Conservation (phyloP, 1,284 basidiomycete species). For the Cryptococcus amylolentus region DNA sequence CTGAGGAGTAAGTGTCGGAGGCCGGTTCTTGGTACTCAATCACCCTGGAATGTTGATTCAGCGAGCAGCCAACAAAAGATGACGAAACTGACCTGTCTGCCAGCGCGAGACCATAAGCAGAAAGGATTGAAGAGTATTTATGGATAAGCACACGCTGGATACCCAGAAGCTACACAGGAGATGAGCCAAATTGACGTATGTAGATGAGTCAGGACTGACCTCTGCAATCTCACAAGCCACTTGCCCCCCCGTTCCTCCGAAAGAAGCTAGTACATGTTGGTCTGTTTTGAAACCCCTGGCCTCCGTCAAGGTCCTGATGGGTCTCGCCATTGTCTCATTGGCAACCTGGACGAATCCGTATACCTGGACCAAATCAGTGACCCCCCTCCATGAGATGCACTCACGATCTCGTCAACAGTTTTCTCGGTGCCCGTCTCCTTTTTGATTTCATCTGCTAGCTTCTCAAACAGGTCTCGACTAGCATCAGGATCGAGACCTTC, state of each 20-base stretch:
- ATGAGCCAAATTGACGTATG: not conserved
- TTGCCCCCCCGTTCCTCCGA: slow-evolving; percentile 88
- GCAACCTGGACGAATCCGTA: slow-evolving; percentile 78
- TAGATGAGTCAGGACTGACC: slow-evolving; percentile 11
- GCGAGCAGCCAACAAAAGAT: not conserved
- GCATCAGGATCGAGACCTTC: slow-evolving; percentile 73
- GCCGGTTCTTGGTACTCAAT: slow-evolving; percentile 83
- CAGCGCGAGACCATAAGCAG: slow-evolving; percentile 82
- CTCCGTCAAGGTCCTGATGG: slow-evolving; percentile 87
- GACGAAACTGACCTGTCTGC: slow-evolving; percentile 65
- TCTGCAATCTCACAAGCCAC: slow-evolving; percentile 83
- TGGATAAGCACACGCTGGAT: slow-evolving; percentile 83
- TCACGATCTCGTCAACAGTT: slow-evolving; percentile 77
- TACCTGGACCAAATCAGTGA: slow-evolving; percentile 6
- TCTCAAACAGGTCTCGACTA: slow-evolving; percentile 62
- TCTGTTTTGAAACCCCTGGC: slow-evolving; percentile 79
- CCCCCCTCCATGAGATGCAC: slow-evolving; percentile 24
- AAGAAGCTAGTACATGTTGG: slow-evolving; percentile 80
- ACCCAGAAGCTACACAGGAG: slow-evolving; percentile 53
- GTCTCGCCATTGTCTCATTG: slow-evolving; percentile 89
- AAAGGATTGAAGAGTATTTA: slow-evolving; percentile 78
- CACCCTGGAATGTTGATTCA: slow-evolving; percentile 54
- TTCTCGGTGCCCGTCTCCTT: slow-evolving; percentile 58
- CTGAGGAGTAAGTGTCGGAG: slow-evolving; percentile 59
- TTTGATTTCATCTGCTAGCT: slow-evolving; percentile 66